These are phyloP conservation scores for Ceratobasidium sp. DNA, from an alignment of 1,284 basidiomycete genomes.

Conservation along the genomic window DNA sequence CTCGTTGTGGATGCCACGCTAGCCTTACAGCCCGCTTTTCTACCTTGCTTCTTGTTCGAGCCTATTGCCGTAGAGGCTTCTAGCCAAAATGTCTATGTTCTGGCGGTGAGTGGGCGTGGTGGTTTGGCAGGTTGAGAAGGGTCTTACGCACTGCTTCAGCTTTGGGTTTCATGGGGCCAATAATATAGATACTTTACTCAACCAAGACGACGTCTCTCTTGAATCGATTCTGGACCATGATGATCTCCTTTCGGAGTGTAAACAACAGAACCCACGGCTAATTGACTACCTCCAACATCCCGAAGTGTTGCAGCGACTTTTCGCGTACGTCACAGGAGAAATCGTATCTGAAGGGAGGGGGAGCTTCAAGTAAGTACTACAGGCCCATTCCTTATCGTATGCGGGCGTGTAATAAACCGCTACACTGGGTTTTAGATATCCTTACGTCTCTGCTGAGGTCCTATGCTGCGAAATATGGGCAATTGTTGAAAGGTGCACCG, in stretches of 20 bases:
- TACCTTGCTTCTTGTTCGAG: neutral
- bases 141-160: slow-evolving; percentile 57
- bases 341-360: slow-evolving; percentile 81
- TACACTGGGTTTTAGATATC: slow-evolving; percentile 70
- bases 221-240: slow-evolving; percentile 95
- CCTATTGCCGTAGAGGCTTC: neutral
- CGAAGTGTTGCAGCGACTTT: slow-evolving; percentile 80
- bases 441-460: slow-evolving; percentile 94
- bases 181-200: slow-evolving; percentile 81
- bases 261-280: slow-evolving; percentile 89
- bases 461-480: slow-evolving; percentile 96
- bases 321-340: slow-evolving; percentile 86
- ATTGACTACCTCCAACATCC: slow-evolving; percentile 85
- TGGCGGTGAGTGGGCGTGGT: slow-evolving; percentile 29
- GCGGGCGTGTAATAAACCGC: slow-evolving; percentile 8
- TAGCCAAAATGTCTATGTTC: slow-evolving; percentile 40
- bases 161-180: slow-evolving; percentile 88
- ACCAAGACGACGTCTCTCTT: slow-evolving; percentile 82
- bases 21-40: slow-evolving; percentile 4
- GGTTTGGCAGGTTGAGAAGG: slow-evolving; percentile 6
- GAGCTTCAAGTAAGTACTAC: slow-evolving; percentile 73
- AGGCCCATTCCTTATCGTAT: slow-evolving; percentile 5
- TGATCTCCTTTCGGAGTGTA: slow-evolving; percentile 94
- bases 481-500: slow-evolving; percentile 89
- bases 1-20: slow-evolving; percentile 24